phyloP scores from a whole-genome alignment of 2,329 filamentous ascomycete species.

The Claviceps cyperi region DNA sequence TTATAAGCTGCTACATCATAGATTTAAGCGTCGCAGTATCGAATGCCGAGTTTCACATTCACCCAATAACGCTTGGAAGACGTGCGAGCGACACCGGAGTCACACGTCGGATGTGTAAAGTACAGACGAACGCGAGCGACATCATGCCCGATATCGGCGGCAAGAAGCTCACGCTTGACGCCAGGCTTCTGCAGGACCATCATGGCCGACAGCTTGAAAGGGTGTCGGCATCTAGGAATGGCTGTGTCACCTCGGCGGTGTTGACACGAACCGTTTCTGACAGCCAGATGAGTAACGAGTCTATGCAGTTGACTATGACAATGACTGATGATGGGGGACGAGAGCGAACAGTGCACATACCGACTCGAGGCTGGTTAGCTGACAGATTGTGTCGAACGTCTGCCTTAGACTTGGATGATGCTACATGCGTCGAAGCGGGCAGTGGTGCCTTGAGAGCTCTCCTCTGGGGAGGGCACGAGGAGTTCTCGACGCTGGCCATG shows the following conservation, averaged over 20 bases:
- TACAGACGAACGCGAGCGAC: not conserved
- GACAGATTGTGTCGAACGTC: conserved; percentile 18
- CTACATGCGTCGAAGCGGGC: conserved; percentile 11
- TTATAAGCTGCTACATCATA: not conserved
- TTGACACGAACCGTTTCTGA: conserved; percentile 16
- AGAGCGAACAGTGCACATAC: conserved; percentile 8
- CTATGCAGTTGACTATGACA: too few relatives aligned
- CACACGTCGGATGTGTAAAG: too few relatives aligned
- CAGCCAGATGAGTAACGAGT: not conserved
- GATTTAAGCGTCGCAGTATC: too few relatives aligned
- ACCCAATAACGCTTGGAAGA: too few relatives aligned
- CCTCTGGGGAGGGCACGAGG: conserved; percentile 9
- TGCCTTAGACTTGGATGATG: conserved; percentile 12
- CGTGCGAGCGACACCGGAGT: too few relatives aligned
- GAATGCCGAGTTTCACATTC: too few relatives aligned
- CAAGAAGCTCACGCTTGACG: not conserved
- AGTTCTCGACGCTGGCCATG: not conserved
- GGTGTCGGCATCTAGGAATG: conserved; percentile 20
- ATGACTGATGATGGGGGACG: not conserved
- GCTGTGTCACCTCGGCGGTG: conserved; percentile 16
- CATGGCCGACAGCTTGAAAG: conserved; percentile 9
- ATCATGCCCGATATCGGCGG: not conserved
- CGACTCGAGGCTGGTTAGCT: conserved; percentile 13
- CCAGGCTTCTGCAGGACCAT: not conserved
- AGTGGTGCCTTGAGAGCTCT: conserved; percentile 13